These are phyloP conservation scores for Saturnispora gosingensis DNA, from an alignment of 805 yeast species.

Conservation along the genomic window DNA sequence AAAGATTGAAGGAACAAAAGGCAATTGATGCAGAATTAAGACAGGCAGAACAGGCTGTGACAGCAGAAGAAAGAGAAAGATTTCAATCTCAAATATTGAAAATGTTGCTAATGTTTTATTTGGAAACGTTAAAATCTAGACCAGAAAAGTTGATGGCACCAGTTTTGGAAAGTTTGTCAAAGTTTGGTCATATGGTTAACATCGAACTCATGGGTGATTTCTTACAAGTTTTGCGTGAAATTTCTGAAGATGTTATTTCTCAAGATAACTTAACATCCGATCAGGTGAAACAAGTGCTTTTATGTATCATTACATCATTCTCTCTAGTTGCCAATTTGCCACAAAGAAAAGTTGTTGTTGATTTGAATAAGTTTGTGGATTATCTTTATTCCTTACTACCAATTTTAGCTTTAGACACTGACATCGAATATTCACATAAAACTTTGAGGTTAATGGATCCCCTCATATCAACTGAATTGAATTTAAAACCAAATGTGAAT, in stretches of 20 bases:
- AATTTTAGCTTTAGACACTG: constrained; percentile 66
- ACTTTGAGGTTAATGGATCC: constrained; percentile 78
- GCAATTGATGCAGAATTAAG: constrained; percentile 84
- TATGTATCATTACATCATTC: constrained; percentile 86
- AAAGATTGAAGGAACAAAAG: constrained; percentile 77
- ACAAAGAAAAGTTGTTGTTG: constrained; percentile 65
- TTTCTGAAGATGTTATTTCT: constrained; percentile 42
- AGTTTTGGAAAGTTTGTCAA: constrained; percentile 84
- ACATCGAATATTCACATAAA: constrained; percentile 77
- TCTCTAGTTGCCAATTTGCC: constrained; percentile 71
- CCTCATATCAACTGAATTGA: constrained; percentile 30
- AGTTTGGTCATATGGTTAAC: constrained; percentile 86
- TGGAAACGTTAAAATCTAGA: constrained; percentile 62
- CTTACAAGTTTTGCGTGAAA: constrained; percentile 79
- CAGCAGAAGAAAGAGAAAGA: constrained; percentile 78
- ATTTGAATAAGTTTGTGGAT: constrained; percentile 70
- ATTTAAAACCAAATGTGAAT: constrained; percentile 61
- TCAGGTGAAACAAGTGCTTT: constrained; percentile 61
- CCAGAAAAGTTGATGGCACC: constrained; percentile 67
- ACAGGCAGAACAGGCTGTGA: constrained; percentile 77
- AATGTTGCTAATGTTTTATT: constrained; percentile 58
- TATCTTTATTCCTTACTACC: constrained; percentile 63
- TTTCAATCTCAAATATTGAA: constrained; percentile 80
- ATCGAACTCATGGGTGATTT: constrained; percentile 89
- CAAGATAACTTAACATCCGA: constrained; percentile 35